Base-by-base conservation (phyloP, 495 filamentous ascomycete genomes). In the Terfezia claveryi region DNA sequence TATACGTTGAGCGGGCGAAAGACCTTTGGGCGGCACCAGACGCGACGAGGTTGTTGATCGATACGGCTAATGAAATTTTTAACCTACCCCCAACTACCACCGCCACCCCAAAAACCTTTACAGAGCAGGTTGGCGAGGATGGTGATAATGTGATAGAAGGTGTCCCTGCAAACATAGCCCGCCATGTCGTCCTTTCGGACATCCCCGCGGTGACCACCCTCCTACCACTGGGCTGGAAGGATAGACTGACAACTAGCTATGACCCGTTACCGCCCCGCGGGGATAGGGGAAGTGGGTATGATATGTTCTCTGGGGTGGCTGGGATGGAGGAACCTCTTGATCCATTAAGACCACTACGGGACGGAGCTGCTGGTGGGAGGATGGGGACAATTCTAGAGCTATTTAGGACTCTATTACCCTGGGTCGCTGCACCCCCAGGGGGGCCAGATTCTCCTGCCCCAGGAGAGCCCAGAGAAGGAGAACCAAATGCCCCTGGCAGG, bases 1-100 rank as follows among this genome's bases (percentile, higher is more conserved):
- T 94, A 0, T 96, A 95, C 66, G 76, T 87, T 38, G 69, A 77
- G 23, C 77, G 80, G 36, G 76, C 84, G 3, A 91, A 88, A 62
- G 85, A 93, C 62, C 72, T 95, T 14, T 99, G 92, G 92, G 86
- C 85, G 57, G 86, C 81, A 1, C 76, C 87, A 0, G 79, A 84
- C 59, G 75, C 79, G 9, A 76, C 75, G 0, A 70, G 76, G 32
- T 68, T 95, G 5, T 73, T 98, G 1, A 73, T 81, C 27, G 80
- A 87, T 59, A 76, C 83, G 16, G 85, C 80, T 36, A 72, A 79
- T 32, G 78, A 76, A 36, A 69, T 74, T 4, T 61, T 64, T 38
- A 69, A 65, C 36, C 56, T 64, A 16, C 62, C 63, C 0, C 44
- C 38, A 36, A 57, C 37, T 37, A 49, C 53, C 4, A 51, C 56